These are phyloP conservation scores for Blumeriella jaapii DNA, from an alignment of 2,329 filamentous ascomycete genomes.

Conservation along the genomic window DNA sequence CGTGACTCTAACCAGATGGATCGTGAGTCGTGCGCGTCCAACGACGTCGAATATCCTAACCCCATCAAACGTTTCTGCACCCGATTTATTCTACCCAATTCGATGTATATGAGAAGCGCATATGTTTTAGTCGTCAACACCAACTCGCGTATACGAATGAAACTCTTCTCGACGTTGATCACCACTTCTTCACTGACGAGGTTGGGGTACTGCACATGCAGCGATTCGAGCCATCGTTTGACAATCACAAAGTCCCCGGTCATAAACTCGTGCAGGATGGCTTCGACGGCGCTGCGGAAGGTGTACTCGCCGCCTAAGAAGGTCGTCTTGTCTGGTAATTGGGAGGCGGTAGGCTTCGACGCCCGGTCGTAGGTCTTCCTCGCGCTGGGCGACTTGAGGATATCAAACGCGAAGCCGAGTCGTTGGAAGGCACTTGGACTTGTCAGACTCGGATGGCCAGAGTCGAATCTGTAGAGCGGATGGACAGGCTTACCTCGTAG, in stretches of 20 bases:
- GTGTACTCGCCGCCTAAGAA: conserved; percentile 30
- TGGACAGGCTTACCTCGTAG: conserved; percentile 24
- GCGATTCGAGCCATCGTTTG: conserved; percentile 27
- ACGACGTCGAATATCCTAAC: conserved; percentile 30
- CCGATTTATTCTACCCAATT: conserved; percentile 29
- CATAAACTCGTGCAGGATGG: conserved; percentile 31
- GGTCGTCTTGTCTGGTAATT: conserved; percentile 24
- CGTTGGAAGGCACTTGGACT: conserved; percentile 29
- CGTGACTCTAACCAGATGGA: conserved; percentile 30
- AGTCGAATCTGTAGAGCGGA: too few species aligned
- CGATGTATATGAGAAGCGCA: conserved; percentile 30
- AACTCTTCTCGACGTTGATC: conserved; percentile 28
- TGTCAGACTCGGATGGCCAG: conserved; percentile 8
- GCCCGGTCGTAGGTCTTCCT: conserved; percentile 30
- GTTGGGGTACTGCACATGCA: conserved; percentile 29
- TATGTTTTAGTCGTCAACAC: conserved; percentile 30
- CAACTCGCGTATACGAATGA: conserved; percentile 28
- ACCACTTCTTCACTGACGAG: conserved; percentile 29
- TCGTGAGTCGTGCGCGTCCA: conserved; percentile 28
- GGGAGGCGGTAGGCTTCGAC: conserved; percentile 22
- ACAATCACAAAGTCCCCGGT: conserved; percentile 30
- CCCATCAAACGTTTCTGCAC: conserved; percentile 30
- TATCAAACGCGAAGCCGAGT: conserved; percentile 31
- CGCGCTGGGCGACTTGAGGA: conserved; percentile 29
- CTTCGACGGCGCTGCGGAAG: conserved; percentile 29